These are phyloP conservation scores for Parafenestella ontariensis DNA, from an alignment of 2,329 filamentous ascomycete genomes.

Conservation along the genomic window DNA sequence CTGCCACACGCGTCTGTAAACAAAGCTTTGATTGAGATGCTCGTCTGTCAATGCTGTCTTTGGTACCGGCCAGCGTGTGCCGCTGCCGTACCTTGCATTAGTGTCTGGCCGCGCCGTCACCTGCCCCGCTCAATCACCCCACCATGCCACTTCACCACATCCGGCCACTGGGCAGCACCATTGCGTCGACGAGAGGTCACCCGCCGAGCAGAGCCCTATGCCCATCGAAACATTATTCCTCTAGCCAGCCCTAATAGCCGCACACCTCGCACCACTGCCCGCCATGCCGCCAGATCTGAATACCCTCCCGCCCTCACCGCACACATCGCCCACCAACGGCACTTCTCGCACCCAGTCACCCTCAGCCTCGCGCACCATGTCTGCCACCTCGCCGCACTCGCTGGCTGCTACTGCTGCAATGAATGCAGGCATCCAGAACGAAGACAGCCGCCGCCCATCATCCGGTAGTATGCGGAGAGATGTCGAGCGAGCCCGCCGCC, in stretches of 20 bases:
- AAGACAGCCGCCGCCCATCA: conserved; percentile 57
- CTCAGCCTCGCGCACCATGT: conserved; percentile 53
- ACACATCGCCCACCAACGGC: conserved; percentile 42
- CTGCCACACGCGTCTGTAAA: background rate
- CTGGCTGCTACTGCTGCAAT: conserved; percentile 78
- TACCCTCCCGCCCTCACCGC: conserved; percentile 61
- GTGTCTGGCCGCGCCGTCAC: background rate
- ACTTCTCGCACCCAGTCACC: conserved; percentile 32
- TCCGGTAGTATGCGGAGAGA: conserved; percentile 59
- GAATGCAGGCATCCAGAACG: conserved; percentile 76
- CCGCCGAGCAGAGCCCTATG: too few species aligned
- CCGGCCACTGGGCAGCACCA: too few species aligned
- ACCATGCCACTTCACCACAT: background rate
- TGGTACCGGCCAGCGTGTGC: background rate
- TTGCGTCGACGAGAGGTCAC: too few species aligned
- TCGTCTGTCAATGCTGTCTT: background rate
- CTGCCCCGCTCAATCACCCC: background rate
- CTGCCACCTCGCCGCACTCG: conserved; percentile 71
- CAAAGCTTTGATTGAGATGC: background rate
- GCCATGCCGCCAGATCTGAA: conserved; percentile 66
- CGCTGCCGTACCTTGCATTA: conserved; percentile 11
- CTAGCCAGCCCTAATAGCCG: background rate
- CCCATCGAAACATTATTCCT: background rate
- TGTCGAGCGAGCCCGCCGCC: conserved; percentile 61
- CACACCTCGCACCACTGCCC: conserved; percentile 18